Percentiles rank a stretch among this genome's conserved stretches.
These are phyloP conservation scores for Diutina sp. DNA, from an alignment of 1,139 yeast genomes.

Conservation along the genomic window DNA sequence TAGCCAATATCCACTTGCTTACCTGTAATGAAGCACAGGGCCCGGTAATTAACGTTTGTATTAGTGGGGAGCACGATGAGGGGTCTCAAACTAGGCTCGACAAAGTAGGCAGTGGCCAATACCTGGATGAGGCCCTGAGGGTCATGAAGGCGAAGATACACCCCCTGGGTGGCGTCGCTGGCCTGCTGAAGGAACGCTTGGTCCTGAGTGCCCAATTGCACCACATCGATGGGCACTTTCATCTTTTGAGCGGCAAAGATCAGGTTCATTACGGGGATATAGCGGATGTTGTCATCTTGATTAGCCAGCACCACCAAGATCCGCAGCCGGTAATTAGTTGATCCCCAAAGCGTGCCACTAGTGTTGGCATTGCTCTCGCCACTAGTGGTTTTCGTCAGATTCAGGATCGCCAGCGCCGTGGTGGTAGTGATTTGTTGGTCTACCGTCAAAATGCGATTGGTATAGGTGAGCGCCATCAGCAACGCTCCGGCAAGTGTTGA, in stretches of 20 bases:
- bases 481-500: conserved; percentile 67
- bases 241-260: conserved; percentile 93
- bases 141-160: conserved; percentile 63
- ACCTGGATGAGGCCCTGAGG: conserved; percentile 70
- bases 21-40: conserved; percentile 87
- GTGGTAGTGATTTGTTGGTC: conserved; percentile 38
- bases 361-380: conserved; percentile 3
- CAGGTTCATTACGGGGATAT: conserved; percentile 90
- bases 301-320: conserved; percentile 64
- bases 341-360: conserved; percentile 5
- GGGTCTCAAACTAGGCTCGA: conserved; percentile 72
- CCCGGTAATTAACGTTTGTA: conserved; percentile 82
- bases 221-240: conserved; percentile 83
- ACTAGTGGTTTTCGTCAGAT: neutral
- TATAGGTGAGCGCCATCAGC: conserved; percentile 65
- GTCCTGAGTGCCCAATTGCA: conserved; percentile 57
- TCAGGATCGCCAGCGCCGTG: conserved; percentile 29
- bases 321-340: conserved; percentile 47
- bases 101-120: conserved; percentile 50
- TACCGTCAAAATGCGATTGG: conserved; percentile 49
- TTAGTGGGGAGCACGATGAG: conserved; percentile 73
- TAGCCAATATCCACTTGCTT: conserved; percentile 84
- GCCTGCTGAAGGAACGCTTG: conserved; percentile 92
- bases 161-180: conserved; percentile 88
- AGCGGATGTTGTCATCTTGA: conserved; percentile 62